Conservation (phyloP, 768 basidiomycete genomes). For the Tremella yokohamensis region DNA sequence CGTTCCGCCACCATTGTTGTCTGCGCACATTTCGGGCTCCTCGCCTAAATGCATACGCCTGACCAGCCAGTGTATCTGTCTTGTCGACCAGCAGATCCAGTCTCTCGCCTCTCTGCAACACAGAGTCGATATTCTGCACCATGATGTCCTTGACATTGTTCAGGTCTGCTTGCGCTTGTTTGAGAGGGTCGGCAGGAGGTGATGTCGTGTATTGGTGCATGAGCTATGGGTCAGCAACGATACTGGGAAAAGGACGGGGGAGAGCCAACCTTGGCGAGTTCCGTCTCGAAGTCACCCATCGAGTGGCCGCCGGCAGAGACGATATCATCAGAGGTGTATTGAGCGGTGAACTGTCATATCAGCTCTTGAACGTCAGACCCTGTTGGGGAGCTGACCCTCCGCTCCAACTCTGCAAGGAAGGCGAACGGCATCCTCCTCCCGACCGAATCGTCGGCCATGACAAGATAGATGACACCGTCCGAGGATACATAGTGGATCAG, state of each 20-base stretch:
- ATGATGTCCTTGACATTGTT: slow-evolving; percentile 80
- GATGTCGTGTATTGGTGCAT: slow-evolving; percentile 85
- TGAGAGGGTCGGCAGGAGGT: slow-evolving; percentile 80
- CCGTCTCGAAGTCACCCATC: slow-evolving; percentile 50
- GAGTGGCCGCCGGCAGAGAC: slow-evolving; percentile 50
- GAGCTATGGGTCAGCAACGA: not conserved
- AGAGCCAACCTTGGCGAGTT: slow-evolving; percentile 47
- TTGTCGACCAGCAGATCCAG: slow-evolving; percentile 95
- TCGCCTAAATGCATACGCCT: slow-evolving; percentile 86
- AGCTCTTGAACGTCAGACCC: slow-evolving; percentile 16
- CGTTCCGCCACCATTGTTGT: slow-evolving; percentile 55
- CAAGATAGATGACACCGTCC: slow-evolving; percentile 78
- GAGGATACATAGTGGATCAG: slow-evolving; percentile 92
- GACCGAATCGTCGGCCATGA: slow-evolving; percentile 90
- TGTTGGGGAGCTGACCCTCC: slow-evolving; percentile 55
- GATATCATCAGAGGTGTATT: slow-evolving; percentile 48
- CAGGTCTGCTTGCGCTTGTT: slow-evolving; percentile 78
- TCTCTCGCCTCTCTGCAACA: slow-evolving; percentile 86
- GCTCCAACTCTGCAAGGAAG: slow-evolving; percentile 79
- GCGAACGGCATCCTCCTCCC: slow-evolving; percentile 92
- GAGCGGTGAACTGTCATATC: slow-evolving; percentile 48
- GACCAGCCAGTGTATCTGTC: slow-evolving; percentile 90
- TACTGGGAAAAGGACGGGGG: too few relatives aligned
- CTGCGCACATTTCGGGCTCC: slow-evolving; percentile 66
- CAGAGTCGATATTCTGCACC: slow-evolving; percentile 98